Evolutionary conservation across 345 rosid species (phyloP).

Genomic region (Microthlaspi erraticum): DNA sequence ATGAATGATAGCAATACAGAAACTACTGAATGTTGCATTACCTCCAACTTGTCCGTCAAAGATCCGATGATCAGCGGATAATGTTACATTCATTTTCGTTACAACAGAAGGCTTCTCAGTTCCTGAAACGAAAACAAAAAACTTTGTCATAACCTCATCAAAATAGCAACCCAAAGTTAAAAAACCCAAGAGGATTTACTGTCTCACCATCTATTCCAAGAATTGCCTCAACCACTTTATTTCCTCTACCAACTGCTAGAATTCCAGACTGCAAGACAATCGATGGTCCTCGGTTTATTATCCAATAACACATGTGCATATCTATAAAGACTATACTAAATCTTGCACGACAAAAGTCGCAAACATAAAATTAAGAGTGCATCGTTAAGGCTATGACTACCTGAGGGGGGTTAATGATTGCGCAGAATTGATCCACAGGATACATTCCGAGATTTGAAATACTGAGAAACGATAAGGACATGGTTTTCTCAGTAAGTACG

Average conservation of each 20-base stretch:
- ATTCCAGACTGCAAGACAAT: slow-evolving; percentile 77
- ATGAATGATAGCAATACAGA: background rate
- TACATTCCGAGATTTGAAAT: slow-evolving; percentile 99
- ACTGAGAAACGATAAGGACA: slow-evolving; percentile 56
- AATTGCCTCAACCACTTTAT: slow-evolving; percentile 76
- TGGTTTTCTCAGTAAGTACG: slow-evolving; percentile 22
- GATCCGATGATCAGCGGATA: slow-evolving; percentile 95
- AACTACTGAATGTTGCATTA: slow-evolving; percentile 37
- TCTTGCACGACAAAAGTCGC: background rate
- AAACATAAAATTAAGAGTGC: slow-evolving; percentile 5
- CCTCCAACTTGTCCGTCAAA: slow-evolving; percentile 97
- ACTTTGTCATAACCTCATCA: slow-evolving; percentile 19
- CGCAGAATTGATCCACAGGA: slow-evolving; percentile 92
- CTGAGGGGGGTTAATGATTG: slow-evolving; percentile 98
- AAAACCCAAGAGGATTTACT: slow-evolving; percentile 17
- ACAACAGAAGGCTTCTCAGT: slow-evolving; percentile 68
- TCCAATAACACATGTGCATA: slow-evolving; percentile 8
- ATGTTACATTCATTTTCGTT: slow-evolving; percentile 80
- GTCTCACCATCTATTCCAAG: slow-evolving; percentile 74
- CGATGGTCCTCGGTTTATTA: background rate
- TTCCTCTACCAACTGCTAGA: slow-evolving; percentile 96
- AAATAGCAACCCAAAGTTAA: background rate
- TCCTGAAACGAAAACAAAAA: slow-evolving; percentile 53
- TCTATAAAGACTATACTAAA: slow-evolving; percentile 15
- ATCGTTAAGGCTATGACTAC: slow-evolving; percentile 48